Evolutionary conservation across 352 stramenopile genomes (phyloP), one percentile per base, ranked within the genome.

Genomic region (Globisporangium orthogonon): DNA sequence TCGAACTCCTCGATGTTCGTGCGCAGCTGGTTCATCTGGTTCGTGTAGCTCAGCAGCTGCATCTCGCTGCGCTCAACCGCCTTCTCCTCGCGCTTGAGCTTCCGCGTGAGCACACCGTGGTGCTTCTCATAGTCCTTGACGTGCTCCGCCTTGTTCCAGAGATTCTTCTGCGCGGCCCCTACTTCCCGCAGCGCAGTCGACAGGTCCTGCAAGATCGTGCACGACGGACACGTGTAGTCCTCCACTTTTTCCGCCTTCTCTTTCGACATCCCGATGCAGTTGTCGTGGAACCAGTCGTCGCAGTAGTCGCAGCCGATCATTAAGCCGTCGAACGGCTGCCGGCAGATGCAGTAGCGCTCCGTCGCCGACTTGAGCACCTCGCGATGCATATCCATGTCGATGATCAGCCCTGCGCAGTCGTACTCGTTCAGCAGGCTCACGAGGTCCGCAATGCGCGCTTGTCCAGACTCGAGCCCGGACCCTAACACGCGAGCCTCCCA

Each of bases 231-330:
- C 0, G 93, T 93, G 68, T 98, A 98, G 52, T 97, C 94, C 46
- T 98, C 94, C n/a, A 96, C 86, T 52, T 97, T 97, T 59, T 98
- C 91, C 0, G 87, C 94, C 63, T 97, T 96, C 39, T 97, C 88
- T 64, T 96, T 94, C 1, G 84, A 94, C 74, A 96, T 89, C 5
- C 85, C 85, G 62, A 96, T 94, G 49, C 86, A 96, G 43, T 86
- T 89, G 61, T 94, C 86, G 52, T 96, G 86, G 53, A 94, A 96
- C 86, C 86, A 96, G 51, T 96, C 85, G 50, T 96, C 85, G 56
- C 86, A 96, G 56, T 81, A 67, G 55, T 96, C 86, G 31, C 86
- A 96, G 3, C 86, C 86, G 45, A 96, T 94, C 86, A 96, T 96
- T 23, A 96, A 66, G 2, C 86, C 86, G 62, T 94, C 85, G 65